A percentile compares a stretch with the other conserved stretches of the same genome.
Conservation (phyloP, 305 asterid species). For the Fraxinus platypoda region DNA sequence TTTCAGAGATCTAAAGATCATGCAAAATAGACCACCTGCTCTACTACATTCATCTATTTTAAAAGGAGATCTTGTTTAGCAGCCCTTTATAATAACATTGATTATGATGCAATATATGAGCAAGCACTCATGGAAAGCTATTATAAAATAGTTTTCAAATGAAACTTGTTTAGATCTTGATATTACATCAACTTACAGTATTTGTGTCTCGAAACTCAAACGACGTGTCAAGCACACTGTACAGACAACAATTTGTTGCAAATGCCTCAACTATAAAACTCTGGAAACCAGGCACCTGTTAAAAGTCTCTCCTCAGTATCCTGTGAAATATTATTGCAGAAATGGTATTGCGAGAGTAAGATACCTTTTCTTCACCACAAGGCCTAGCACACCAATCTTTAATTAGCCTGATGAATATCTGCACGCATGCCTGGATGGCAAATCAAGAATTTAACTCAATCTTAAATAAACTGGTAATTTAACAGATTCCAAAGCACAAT, state of each 20-base stretch:
- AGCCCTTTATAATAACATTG: background rate
- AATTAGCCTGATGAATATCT: constrained; percentile 78
- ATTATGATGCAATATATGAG: background rate
- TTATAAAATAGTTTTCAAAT: background rate
- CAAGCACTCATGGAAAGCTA: background rate
- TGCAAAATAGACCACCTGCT: background rate
- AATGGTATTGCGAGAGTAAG: constrained; percentile 15
- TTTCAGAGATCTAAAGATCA: background rate
- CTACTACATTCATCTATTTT: background rate
- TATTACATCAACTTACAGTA: constrained; percentile 61
- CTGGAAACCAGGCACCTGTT: constrained; percentile 88
- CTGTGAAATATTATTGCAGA: constrained; percentile 10
- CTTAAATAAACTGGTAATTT: constrained; percentile 8
- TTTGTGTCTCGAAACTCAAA: constrained; percentile 86
- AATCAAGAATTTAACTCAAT: constrained; percentile 23
- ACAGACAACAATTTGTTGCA: constrained; percentile 80
- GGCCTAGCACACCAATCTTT: constrained; percentile 81
- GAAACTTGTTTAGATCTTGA: background rate
- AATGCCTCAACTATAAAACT: constrained; percentile 73
- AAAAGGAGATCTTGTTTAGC: background rate
- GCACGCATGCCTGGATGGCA: constrained; percentile 74
- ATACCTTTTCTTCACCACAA: constrained; percentile 71
- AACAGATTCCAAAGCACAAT: constrained; percentile 6
- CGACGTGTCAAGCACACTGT: constrained; percentile 91
- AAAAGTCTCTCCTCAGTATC: constrained; percentile 30